Evolutionary conservation across 176 grass and related monocot genomes (phyloP), one percentile per base, ranked within the genome.

Genomic region (Leersia perrieri): DNA sequence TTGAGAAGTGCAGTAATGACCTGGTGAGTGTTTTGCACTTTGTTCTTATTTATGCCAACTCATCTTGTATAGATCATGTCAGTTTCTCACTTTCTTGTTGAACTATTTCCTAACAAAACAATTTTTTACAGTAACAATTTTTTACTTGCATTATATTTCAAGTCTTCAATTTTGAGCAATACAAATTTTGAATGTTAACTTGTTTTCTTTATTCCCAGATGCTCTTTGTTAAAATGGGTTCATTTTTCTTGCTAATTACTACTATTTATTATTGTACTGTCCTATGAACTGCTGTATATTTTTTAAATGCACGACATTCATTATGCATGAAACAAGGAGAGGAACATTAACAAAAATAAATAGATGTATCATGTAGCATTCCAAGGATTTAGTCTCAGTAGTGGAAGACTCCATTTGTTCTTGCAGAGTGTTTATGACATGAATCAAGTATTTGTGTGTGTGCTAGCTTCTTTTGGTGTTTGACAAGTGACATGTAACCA

Each of bases 1-100:
- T 99, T 66, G 96, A 99, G 87, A 99, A 91, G 84, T 99, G 92
- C 85, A 95, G 68, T 79, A 93, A 89, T 87, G 96, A 99, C 78
- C 65, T 99, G 79, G 96, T 99, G 90, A 71, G 84, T 70, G 67
- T 34, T 61, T 49, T 84, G 69, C 58, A 53, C 29, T 66, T 68
- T 83, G 22, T 62, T 28, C 29, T 47, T 45, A 33, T 47, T 35
- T 29, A 28, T 77, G 60, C 13, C 45, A 74, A 34, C 13, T 75
- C 38, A 23, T 45, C 87, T 36, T 47, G 13, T 57, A 66, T 80
- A 60, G 25, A 80, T 63, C 27, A 51, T 79, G 32, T 47, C 26
- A 36, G n/a, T 33, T 73, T 18, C 34, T n/a, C n/a, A n/a, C n/a
- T n/a, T n/a, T n/a, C 14, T 61, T 73, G 14, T 41, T 29, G 32